Evolutionary conservation across 805 yeast species (phyloP).

Genomic region (Hanseniaspora valbyensis): DNA sequence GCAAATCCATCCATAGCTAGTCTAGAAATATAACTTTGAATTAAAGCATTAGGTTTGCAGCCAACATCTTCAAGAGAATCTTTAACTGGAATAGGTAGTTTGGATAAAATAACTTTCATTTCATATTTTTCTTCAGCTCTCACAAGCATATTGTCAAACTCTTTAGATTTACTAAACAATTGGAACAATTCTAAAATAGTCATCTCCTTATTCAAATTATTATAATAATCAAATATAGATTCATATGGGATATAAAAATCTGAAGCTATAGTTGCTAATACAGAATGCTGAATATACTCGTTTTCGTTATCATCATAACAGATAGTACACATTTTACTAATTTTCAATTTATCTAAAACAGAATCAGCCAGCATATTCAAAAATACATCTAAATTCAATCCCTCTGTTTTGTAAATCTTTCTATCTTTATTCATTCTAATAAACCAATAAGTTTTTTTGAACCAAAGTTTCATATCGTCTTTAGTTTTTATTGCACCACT

Average conservation of each 20-base stretch:
- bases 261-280: slow-evolving; percentile 74
- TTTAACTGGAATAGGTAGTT: slow-evolving; percentile 77
- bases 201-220: slow-evolving; percentile 51
- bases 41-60: slow-evolving; percentile 65
- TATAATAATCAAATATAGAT: slow-evolving; percentile 59
- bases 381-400: slow-evolving; percentile 7
- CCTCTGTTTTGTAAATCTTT: slow-evolving; percentile 42
- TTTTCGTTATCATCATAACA: slow-evolving; percentile 32
- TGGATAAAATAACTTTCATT: slow-evolving; percentile 52
- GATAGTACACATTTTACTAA: neutral
- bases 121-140: slow-evolving; percentile 79
- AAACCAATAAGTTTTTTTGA: slow-evolving; percentile 65
- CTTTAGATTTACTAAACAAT: slow-evolving; percentile 70
- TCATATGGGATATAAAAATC: slow-evolving; percentile 68
- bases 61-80: slow-evolving; percentile 59
- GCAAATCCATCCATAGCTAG: slow-evolving; percentile 78
- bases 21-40: slow-evolving; percentile 80
- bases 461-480: slow-evolving; percentile 69
- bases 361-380: slow-evolving; percentile 1
- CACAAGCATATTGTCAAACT: slow-evolving; percentile 72
- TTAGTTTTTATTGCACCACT: slow-evolving; percentile 51
- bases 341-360: neutral
- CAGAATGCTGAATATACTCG: slow-evolving; percentile 43
- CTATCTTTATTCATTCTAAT: slow-evolving; percentile 72
- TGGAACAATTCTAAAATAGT: slow-evolving; percentile 64